Evolutionary conservation across 805 yeast genomes (phyloP), one percentile per base, ranked within the genome.

Genomic region (Vanderwaltozyma verrucispora): DNA sequence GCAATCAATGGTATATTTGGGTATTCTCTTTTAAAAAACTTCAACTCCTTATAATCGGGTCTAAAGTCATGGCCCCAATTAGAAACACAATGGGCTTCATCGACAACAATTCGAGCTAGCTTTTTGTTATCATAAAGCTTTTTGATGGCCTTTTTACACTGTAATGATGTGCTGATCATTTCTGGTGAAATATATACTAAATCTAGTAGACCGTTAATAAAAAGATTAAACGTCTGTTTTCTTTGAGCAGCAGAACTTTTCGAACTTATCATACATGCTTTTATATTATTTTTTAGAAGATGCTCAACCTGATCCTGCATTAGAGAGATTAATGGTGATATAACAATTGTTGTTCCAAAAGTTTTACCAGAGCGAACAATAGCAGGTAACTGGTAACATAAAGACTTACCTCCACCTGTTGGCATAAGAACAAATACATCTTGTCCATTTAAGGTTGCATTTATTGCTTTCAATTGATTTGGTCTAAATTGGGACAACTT

Each of bases 1-100:
- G 98, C 98, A 87, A 94, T 87, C 46, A 92, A 67, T 2, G 99
- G 98, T 7, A 86, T 75, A 35, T 71, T 73, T 0, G 95, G 94
- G 53, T 73, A 92, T 38, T 75, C 72, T 23, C 66, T 60, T 51
- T 87, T 86, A 58, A 92, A 83, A 44, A 71, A 69, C 19, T 77
- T 76, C 51, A 92, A 67, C 10, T 79, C 83, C 50, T 87, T 84
- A 60, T 92, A 92, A 59, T 92, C 97, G 0, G 97, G 96, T 37
- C 99, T 69, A 57, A 92, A 92, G 59, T 94, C 98, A 60, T 92
- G 98, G 15, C 99, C 99, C 99, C 99, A 92, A 9, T 94, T 81
- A 37, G 96, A 85, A 36, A 94, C 94, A 70, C 99, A 92, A 63
- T 92, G 99, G 0, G 98, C 98, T 55, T 82, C 99, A 63, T 92